Percentiles rank a stretch among this genome's conserved stretches.
These are phyloP conservation scores for Aspergillus incahuasiensis DNA, from an alignment of 495 filamentous ascomycete species.

Conservation along the genomic window DNA sequence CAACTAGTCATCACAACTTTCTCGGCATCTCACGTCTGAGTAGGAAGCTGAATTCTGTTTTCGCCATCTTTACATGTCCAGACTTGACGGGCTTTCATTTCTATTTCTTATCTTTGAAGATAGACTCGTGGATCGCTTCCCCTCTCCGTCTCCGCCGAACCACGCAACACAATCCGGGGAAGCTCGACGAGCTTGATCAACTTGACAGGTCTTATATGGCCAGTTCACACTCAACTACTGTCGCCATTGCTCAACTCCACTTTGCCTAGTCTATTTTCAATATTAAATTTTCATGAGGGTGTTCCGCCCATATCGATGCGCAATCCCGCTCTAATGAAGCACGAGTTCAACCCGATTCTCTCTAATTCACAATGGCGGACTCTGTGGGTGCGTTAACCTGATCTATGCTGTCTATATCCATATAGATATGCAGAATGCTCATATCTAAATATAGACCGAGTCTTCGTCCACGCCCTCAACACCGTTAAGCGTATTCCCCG, in stretches of 20 bases:
- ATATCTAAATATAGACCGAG: slow-evolving; percentile 76
- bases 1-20: slow-evolving; percentile 7
- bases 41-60: neutral
- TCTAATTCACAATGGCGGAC: slow-evolving; percentile 46
- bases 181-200: slow-evolving; percentile 3
- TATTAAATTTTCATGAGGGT: slow-evolving; percentile 13
- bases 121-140: slow-evolving; percentile 3
- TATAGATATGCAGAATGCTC: neutral
- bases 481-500: slow-evolving; percentile 96
- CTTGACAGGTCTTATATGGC: neutral
- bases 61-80: neutral
- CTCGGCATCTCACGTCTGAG: neutral
- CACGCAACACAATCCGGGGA: slow-evolving; percentile 12
- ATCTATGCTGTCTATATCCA: neutral
- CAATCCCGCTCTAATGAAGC: slow-evolving; percentile 20
- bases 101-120: neutral
- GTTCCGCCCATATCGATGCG: slow-evolving; percentile 13
- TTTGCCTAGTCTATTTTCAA: neutral
- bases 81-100: neutral
- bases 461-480: slow-evolving; percentile 97
- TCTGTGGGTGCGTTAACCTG: slow-evolving; percentile 44
- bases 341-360: slow-evolving; percentile 9
- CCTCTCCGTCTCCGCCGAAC: slow-evolving; percentile 5
- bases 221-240: neutral
- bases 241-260: neutral